Evolutionary conservation across 2,329 filamentous ascomycete genomes (phyloP), one percentile per base, ranked within the genome.

Genomic region (Aspergillus terreus): DNA sequence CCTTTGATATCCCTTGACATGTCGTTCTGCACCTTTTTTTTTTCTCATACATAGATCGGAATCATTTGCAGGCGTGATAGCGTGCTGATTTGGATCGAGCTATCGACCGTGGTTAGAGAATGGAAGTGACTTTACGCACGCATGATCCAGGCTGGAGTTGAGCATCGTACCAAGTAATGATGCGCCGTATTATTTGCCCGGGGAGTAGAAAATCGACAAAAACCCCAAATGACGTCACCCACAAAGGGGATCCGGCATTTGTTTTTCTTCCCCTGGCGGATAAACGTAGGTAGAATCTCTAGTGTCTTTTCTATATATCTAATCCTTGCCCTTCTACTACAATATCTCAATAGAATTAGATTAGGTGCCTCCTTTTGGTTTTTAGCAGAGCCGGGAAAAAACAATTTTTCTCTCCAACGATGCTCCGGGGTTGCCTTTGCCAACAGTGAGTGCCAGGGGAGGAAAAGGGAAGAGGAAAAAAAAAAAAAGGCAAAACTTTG

Each of bases 401-500:
- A 43, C n/a, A 30, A 15, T 33, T 30, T 30, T 23, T 33, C 21
- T 25, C 27, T 25, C 15, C 4, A n/a, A 9, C n/a, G 14, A 9
- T 21, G 14, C 21, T 21, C 10, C 14, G 17, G 6, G 40, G 19
- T 23, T 23, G 30, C 6, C 23, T 15, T 46, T 23, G 15, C 15
- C 44, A 23, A 33, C 44, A 38, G 21, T 35, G 35, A 38, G 35
- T 30, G 2, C 33, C 27, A 44, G 27, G 27, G 23, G 12, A 15
- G 12, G 25, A 32, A 17, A 32, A 44, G 17, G 12, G 25, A 40
- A 6, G 7, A 44, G n/a, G 15, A 47, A 12, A 21, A 43, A 25
- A 49, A 49, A 42, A 49, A 49, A 49, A 42, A 49, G 33, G 30
- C 17, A 33, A 46, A 59, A 60, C 56, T 58, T 57, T 57, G 55